Percentiles rank a stretch among this genome's conserved stretches.
Evolutionary conservation across 78 protist species (phyloP).

Genomic region (Dictyostelium brefeldianum): DNA sequence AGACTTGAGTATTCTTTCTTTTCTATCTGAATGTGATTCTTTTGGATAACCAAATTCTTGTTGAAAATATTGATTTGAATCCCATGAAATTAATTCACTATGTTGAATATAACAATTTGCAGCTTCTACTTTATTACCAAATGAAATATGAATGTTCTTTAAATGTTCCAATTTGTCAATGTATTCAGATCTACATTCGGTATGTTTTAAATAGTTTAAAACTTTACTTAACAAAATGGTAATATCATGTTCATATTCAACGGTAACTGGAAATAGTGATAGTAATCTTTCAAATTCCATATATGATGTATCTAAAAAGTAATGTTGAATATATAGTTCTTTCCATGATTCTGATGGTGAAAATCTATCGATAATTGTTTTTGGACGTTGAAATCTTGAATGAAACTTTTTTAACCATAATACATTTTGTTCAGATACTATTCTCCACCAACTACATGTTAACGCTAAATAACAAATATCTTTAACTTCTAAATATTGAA

Average conservation of each 20-base stretch:
- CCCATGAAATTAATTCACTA: slow-evolving; percentile 66
- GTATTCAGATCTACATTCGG: slow-evolving; percentile 56
- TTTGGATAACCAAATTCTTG: slow-evolving; percentile 62
- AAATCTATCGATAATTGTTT: slow-evolving; percentile 32
- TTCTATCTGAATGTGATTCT: slow-evolving; percentile 62
- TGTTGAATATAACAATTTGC: slow-evolving; percentile 53
- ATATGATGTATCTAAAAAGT: slow-evolving; percentile 57
- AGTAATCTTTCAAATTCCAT: slow-evolving; percentile 64
- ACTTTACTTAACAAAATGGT: slow-evolving; percentile 52
- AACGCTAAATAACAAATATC: slow-evolving; percentile 42
- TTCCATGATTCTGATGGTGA: slow-evolving; percentile 54
- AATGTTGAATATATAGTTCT: slow-evolving; percentile 72
- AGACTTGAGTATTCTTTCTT: slow-evolving; percentile 48
- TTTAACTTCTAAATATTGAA: slow-evolving; percentile 32
- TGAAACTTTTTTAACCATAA: slow-evolving; percentile 55
- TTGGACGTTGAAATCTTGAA: slow-evolving; percentile 40
- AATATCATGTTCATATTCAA: slow-evolving; percentile 75
- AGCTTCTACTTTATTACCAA: slow-evolving; percentile 70
- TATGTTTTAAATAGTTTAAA: slow-evolving; percentile 58
- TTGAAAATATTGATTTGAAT: slow-evolving; percentile 5
- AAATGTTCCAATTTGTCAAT: slow-evolving; percentile 55
- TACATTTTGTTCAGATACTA: slow-evolving; percentile 59
- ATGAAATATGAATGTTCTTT: slow-evolving; percentile 52
- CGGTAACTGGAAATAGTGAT: slow-evolving; percentile 59
- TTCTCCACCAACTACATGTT: slow-evolving; percentile 77